A percentile compares a stretch with the other conserved stretches of the same genome.
Conservation (phyloP, 352 stramenopile species). For the Hyaloperonospora arabidopsidis region DNA sequence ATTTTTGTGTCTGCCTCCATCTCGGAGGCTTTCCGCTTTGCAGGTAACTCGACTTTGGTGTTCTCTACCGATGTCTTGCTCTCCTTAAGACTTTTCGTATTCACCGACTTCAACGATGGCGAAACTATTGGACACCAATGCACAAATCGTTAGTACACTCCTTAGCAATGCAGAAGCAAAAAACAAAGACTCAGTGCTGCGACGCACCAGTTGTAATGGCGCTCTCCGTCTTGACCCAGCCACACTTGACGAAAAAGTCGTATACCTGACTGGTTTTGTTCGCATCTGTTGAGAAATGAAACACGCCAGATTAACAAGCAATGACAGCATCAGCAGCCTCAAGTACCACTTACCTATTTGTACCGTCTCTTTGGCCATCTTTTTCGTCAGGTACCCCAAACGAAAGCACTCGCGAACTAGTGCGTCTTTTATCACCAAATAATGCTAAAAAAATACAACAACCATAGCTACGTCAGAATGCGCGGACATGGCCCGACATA, state of each 20-base stretch:
- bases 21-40: slow-evolving; percentile 50
- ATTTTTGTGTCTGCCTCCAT: slow-evolving; percentile 27
- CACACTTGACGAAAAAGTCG: slow-evolving; percentile 87
- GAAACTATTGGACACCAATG: slow-evolving; percentile 14
- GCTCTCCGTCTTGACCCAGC: slow-evolving; percentile 71
- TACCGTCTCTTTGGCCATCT: slow-evolving; percentile 80
- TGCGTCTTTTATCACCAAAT: slow-evolving; percentile 92
- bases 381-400: slow-evolving; percentile 66
- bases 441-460: slow-evolving; percentile 57
- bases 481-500: background rate
- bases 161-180: background rate
- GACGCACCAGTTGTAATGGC: slow-evolving; percentile 46
- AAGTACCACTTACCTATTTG: slow-evolving; percentile 72
- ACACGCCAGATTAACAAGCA: background rate
- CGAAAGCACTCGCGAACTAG: slow-evolving; percentile 86
- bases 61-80: slow-evolving; percentile 12
- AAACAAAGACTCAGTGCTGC: background rate
- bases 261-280: slow-evolving; percentile 83
- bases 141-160: slow-evolving; percentile 1
- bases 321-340: slow-evolving; percentile 3
- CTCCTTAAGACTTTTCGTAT: slow-evolving; percentile 23
- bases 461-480: slow-evolving; percentile 8
- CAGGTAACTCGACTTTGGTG: slow-evolving; percentile 6
- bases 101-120: slow-evolving; percentile 21
- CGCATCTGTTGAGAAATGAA: slow-evolving; percentile 44